Evolutionary conservation across 257 asterid genomes (phyloP), one percentile per base, ranked within the genome.

Genomic region (Gentiana dahurica): DNA sequence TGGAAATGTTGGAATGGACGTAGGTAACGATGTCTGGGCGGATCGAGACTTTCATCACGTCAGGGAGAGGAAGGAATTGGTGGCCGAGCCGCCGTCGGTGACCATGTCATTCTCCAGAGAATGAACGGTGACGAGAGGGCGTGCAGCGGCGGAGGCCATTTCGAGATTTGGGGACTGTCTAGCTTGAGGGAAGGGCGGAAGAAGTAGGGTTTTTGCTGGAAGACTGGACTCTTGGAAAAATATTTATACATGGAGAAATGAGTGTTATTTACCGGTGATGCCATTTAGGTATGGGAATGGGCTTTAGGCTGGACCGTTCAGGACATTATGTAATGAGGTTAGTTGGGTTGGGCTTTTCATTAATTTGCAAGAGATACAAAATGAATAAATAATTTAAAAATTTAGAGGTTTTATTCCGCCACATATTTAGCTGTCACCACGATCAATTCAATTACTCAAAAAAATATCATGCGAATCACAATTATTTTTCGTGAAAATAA

Each of bases 141-240:
- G 85, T 4, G 79, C 87, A 39, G 95, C 94, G 55, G 94, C 91
- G 43, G 94, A 63, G 34, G 81, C 79, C 79, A 71, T 85, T 68
- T 70, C 52, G 39, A 12, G 4, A 8, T 12, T 8, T 9, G 32
- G 61, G 59, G 4, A 24, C 6, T 53, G 7, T 12, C 2, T 32
- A 45, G 55, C 1, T 9, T 4, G 32, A 33, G 58, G 3, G 32
- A 33, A 12, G 6, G 36, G 32, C 8, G 12, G 35, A 60, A 53
- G 37, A 38, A 49, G 36, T 73, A 64, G 86, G 81, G 84, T 67
- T 69, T 59, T 54, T 41, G 60, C n/a, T 36, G 35, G 48, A 12
- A 32, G 51, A 39, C 9, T 50, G 57, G 49, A 56, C 47, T 39
- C 53, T 79, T 62, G 79, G 81, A 12, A 61, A 48, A 32, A 62